phyloP scores from a whole-genome alignment of 1,284 basidiomycete genomes.

The Calocybe gambosa region DNA sequence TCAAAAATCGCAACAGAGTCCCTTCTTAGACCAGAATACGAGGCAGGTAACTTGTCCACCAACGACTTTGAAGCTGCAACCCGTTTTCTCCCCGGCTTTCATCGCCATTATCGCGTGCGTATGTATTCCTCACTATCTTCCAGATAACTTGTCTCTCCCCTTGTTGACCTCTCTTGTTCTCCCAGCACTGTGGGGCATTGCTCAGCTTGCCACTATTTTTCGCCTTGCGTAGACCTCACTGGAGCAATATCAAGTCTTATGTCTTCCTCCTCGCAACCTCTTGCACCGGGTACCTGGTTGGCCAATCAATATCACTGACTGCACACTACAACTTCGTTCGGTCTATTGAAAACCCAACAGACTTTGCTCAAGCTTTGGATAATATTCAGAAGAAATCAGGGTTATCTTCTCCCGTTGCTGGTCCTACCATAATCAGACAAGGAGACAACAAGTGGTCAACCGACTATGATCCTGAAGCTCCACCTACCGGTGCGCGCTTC shows the following conservation, averaged over 20 bases:
- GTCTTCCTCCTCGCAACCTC: conserved; percentile 12
- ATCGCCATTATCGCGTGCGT: conserved; percentile 36
- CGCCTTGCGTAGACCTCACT: conserved; percentile 20
- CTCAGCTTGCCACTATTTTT: conserved; percentile 18
- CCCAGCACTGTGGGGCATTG: conserved; percentile 21
- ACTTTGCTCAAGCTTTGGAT: conserved; percentile 43
- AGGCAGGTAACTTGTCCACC: conserved; percentile 44
- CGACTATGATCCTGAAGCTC: conserved; percentile 9
- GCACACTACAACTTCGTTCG: conserved; percentile 34
- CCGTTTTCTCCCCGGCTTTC: conserved; percentile 42
- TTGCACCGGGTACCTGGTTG: conserved; percentile 20
- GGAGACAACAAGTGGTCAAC: conserved; percentile 5
- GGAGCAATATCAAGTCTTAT: conserved; percentile 18
- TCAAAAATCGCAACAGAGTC: conserved; percentile 24
- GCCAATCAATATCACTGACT: conserved; percentile 22
- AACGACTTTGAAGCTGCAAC: conserved; percentile 51
- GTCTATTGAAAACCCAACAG: conserved; percentile 36
- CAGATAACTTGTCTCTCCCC: not conserved
- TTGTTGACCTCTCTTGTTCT: conserved; percentile 1
- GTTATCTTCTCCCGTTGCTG: conserved; percentile 11
- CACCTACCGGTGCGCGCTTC: not conserved
- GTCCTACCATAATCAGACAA: conserved; percentile 24
- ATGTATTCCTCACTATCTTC: conserved; percentile 18
- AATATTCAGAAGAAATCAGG: conserved; percentile 33
- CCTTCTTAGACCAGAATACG: conserved; percentile 54